Evolutionary conservation across 306 rosid genomes (phyloP).

Genomic region (Lathyrus sativus): DNA sequence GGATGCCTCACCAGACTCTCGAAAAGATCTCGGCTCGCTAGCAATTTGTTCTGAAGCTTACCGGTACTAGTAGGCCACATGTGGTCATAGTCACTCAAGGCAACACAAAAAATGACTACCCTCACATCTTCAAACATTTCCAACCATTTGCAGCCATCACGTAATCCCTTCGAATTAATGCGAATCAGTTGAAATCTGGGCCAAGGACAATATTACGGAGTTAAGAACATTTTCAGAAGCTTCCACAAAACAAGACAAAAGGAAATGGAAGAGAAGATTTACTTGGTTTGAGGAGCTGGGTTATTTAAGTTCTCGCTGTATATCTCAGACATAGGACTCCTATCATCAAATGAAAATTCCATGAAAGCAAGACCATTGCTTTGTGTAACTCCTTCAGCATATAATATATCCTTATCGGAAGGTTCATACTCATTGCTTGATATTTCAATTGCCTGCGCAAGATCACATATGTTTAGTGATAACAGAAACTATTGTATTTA

Average conservation of each 20-base stretch:
- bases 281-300: slow-evolving; percentile 69
- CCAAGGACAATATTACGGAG: slow-evolving; percentile 29
- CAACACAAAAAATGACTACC: slow-evolving; percentile 74
- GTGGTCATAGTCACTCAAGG: slow-evolving; percentile 82
- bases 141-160: slow-evolving; percentile 87
- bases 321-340: slow-evolving; percentile 78
- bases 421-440: slow-evolving; percentile 96
- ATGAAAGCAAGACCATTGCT: slow-evolving; percentile 83
- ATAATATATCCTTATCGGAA: slow-evolving; percentile 72
- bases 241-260: slow-evolving; percentile 31
- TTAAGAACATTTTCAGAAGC: slow-evolving; percentile 33
- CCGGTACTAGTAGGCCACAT: slow-evolving; percentile 56
- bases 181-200: slow-evolving; percentile 79
- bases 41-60: slow-evolving; percentile 61
- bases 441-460: slow-evolving; percentile 75
- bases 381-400: slow-evolving; percentile 88
- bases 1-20: slow-evolving; percentile 79
- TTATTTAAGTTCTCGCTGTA: slow-evolving; percentile 66
- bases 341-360: slow-evolving; percentile 85
- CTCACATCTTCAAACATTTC: slow-evolving; percentile 91
- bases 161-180: slow-evolving; percentile 75
- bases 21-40: slow-evolving; percentile 73
- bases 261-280: slow-evolving; percentile 44
- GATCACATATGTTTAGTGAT: slow-evolving; percentile 32
- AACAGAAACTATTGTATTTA: not conserved